Conservation (phyloP, 176 grass and related monocot genomes). For the Aegilops speltoides region DNA sequence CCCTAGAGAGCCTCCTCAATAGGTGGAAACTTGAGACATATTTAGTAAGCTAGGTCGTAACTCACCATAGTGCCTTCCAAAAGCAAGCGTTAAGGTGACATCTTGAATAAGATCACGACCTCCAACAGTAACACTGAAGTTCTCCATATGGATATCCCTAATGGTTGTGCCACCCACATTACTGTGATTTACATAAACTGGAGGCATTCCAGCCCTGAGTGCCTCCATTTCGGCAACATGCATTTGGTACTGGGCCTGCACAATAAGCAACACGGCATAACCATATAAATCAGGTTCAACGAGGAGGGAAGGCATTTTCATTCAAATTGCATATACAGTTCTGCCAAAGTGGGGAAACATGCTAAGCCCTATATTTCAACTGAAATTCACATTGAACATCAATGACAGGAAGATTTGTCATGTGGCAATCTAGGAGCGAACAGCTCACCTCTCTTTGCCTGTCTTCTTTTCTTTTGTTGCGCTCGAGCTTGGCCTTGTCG, state of each 20-base stretch:
- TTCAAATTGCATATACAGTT: neutral
- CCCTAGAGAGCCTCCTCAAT: neutral
- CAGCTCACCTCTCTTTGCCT: slow-evolving; percentile 83
- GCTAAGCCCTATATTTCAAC: neutral
- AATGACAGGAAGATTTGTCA: neutral
- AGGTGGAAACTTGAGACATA: neutral
- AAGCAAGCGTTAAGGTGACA: slow-evolving; percentile 71
- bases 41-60: neutral
- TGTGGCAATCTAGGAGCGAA: neutral
- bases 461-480: slow-evolving; percentile 89
- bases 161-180: slow-evolving; percentile 57
- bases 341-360: neutral
- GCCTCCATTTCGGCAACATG: slow-evolving; percentile 91
- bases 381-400: neutral
- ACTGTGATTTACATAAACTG: slow-evolving; percentile 72
- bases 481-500: slow-evolving; percentile 83
- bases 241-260: slow-evolving; percentile 82
- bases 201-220: slow-evolving; percentile 89
- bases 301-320: neutral
- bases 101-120: slow-evolving; percentile 94
- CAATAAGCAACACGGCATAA: slow-evolving; percentile 25
- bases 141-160: slow-evolving; percentile 99
- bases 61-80: slow-evolving; percentile 95
- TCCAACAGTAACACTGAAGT: slow-evolving; percentile 88
- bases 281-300: neutral